Evolutionary conservation across 1,284 basidiomycete genomes (phyloP), one percentile per base, ranked within the genome.

Genomic region (Chalciporus sp.): DNA sequence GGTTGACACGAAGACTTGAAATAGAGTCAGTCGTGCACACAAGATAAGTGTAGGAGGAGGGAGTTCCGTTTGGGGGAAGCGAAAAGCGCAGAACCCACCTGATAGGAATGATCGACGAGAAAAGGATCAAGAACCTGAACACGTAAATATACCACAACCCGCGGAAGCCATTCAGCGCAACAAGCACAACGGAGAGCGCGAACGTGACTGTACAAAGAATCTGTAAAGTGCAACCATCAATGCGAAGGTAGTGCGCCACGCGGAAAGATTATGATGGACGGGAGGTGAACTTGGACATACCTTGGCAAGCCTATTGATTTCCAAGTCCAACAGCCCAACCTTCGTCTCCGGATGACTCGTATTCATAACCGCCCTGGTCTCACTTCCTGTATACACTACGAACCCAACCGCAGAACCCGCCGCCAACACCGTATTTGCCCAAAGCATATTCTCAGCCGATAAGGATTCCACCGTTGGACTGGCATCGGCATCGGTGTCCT

Each of bases 281-380:
- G 12, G 31, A 20, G 6, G 27, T 16, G 14, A 29, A 43, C 33
- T 28, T 61, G 73, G 41, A 51, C 67, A 43, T 50, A 92, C 94
- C 83, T 99, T 99, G 11, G 96, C 94, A 49, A 99, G 83, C 46
- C 86, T 84, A 70, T 99, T 99, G 61, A 99, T 95, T 72, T 99
- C 97, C 48, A 93, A 68, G 72, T 99, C 97, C 53, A 99, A 72
- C 41, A 96, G 71, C 4, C 97, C 96, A 46, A 94, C 85, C 70
- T 99, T 99, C 1, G 95, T 98, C 65, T 90, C 90, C 0, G 97
- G 95, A 72, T 98, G 94, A 61, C 91, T 95, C 1, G 96, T 99
- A 64, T 99, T 99, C 92, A 99, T 94, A n/a, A 98, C 95, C 0
- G 96, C 95, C 42, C 97, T 79, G 2, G 96, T 98, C 69, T 99